Evolutionary conservation across 768 basidiomycete genomes (phyloP).

Genomic region (Solioccasus polychromus): DNA sequence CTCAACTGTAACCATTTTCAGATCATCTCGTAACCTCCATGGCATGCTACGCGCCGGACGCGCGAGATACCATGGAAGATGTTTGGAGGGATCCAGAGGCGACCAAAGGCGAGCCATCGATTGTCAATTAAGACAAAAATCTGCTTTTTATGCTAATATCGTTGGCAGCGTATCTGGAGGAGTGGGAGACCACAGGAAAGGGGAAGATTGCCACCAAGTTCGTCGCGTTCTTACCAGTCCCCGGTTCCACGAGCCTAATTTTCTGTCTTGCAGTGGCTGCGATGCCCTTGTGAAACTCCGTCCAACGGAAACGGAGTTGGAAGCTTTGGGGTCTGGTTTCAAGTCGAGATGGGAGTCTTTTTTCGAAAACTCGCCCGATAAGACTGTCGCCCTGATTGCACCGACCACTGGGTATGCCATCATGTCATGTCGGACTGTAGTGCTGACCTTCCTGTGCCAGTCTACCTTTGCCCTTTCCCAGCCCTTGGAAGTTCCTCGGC

Average conservation of each 20-base stretch:
- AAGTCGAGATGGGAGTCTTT: conserved; percentile 18
- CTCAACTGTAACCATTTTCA: no score
- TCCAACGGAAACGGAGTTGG: conserved; percentile 19
- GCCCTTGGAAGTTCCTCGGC: conserved; percentile 27
- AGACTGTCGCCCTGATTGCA: conserved; percentile 31
- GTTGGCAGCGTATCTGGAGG: no score
- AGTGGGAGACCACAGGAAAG: conserved; percentile 36
- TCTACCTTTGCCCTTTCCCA: conserved; percentile 21
- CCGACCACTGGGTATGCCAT: conserved; percentile 34
- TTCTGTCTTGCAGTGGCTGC: conserved; percentile 9
- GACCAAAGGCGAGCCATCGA: conserved; percentile 32
- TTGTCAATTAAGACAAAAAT: conserved; percentile 3
- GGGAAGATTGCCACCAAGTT: conserved; percentile 56
- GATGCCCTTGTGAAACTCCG: conserved; percentile 26
- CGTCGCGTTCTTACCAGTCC: conserved; percentile 3
- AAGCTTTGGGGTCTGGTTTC: conserved; percentile 19
- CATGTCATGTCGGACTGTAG: neutral
- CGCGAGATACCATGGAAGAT: conserved; percentile 45
- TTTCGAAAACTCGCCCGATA: conserved; percentile 19
- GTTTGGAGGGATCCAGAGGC: conserved; percentile 38
- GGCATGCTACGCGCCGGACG: conserved; percentile 39
- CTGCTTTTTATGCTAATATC: conserved; percentile 19
- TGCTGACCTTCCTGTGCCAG: conserved; percentile 2
- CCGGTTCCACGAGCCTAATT: neutral
- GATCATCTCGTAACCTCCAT: conserved; percentile 30